Conservation (phyloP, 2,329 filamentous ascomycete species). For the Calonectria multiphialidica region DNA sequence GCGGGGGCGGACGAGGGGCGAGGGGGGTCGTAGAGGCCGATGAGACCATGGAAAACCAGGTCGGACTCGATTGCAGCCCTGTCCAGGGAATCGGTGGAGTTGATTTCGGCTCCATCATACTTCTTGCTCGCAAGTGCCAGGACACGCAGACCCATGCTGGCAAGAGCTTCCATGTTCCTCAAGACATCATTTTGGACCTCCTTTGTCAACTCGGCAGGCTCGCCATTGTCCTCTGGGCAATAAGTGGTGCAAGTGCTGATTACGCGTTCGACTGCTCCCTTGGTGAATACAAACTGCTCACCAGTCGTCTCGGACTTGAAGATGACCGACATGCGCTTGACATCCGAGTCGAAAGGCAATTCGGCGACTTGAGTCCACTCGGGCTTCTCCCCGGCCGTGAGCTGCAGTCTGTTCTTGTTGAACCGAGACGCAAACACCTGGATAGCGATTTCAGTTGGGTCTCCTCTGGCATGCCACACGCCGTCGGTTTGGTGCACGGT, state of each 20-base stretch:
- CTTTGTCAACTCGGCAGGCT: slow-evolving; percentile 59
- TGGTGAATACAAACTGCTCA: slow-evolving; percentile 67
- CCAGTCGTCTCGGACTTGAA: slow-evolving; percentile 59
- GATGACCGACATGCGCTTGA: slow-evolving; percentile 84
- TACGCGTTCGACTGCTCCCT: slow-evolving; percentile 78
- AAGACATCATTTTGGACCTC: slow-evolving; percentile 68
- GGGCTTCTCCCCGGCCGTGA: slow-evolving; percentile 61
- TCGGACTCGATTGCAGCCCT: slow-evolving; percentile 65
- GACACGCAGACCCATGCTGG: slow-evolving; percentile 76
- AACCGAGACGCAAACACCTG: slow-evolving; percentile 81
- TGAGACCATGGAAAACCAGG: slow-evolving; percentile 75
- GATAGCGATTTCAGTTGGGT: slow-evolving; percentile 78
- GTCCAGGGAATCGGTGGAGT: slow-evolving; percentile 55
- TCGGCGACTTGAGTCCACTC: slow-evolving; percentile 72
- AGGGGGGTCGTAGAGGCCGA: slow-evolving; percentile 81
- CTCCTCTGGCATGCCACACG: slow-evolving; percentile 73
- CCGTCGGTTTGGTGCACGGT: slow-evolving; percentile 67
- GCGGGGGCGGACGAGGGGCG: slow-evolving; percentile 74
- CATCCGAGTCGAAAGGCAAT: slow-evolving; percentile 79
- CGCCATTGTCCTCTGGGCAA: slow-evolving; percentile 55
- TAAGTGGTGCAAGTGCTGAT: slow-evolving; percentile 71
- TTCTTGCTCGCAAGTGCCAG: slow-evolving; percentile 71
- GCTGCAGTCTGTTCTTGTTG: slow-evolving; percentile 68
- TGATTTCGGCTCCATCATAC: slow-evolving; percentile 56
- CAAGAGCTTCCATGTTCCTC: slow-evolving; percentile 76